Conservation (phyloP, 768 basidiomycete genomes). For the Boletus pseudo-olivaceus region DNA sequence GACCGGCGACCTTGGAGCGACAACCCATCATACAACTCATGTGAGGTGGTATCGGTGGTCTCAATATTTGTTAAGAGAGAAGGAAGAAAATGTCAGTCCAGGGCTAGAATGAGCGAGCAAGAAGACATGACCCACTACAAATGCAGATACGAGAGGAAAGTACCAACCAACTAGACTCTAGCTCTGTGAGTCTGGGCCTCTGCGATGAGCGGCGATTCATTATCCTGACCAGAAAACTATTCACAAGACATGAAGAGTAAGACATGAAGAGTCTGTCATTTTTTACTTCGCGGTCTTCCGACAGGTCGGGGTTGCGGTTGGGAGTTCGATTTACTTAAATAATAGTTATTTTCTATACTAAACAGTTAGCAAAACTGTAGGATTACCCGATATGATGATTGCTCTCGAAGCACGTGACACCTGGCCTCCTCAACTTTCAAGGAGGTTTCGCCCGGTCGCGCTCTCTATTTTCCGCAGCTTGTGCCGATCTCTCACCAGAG, state of each 20-base stretch:
- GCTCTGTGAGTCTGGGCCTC: not conserved
- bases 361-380: not conserved
- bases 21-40: not conserved
- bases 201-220: not conserved
- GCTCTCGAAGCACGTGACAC: slow-evolving; percentile 3
- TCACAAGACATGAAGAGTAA: not conserved
- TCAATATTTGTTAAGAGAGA: not conserved
- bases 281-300: not conserved
- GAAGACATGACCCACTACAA: not conserved
- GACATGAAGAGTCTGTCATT: not conserved
- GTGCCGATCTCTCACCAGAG: not conserved
- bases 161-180: not conserved
- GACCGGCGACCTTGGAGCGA: not conserved
- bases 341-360: not conserved
- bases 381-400: not conserved
- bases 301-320: not conserved
- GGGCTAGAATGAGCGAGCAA: not conserved
- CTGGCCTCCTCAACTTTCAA: not conserved
- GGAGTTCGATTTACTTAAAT: not conserved
- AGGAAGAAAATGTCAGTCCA: not conserved
- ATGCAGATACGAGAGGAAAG: not conserved
- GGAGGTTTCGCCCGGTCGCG: not conserved
- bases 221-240: not conserved
- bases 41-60: too few relatives aligned
- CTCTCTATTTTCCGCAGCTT: not conserved